A percentile compares a stretch with the other conserved stretches of the same genome.
These are phyloP conservation scores for Cladophialophora bantiana DNA, from an alignment of 2,329 filamentous ascomycete genomes.

Conservation along the genomic window DNA sequence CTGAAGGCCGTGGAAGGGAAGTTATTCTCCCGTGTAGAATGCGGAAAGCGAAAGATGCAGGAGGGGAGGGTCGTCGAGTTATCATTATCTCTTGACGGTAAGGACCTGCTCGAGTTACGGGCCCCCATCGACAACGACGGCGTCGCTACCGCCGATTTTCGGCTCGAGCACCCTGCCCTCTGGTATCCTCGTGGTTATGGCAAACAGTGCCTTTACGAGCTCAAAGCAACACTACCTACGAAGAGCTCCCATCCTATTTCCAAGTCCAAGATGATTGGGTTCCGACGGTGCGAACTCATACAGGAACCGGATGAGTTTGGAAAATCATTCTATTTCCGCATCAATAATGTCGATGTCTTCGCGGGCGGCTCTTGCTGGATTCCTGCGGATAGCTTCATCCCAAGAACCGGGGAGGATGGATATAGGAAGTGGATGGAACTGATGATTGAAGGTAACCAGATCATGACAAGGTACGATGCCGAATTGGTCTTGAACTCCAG, in stretches of 20 bases:
- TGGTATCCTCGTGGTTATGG: conserved; percentile 69
- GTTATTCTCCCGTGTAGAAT: conserved; percentile 49
- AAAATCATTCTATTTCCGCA: conserved; percentile 68
- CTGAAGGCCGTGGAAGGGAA: conserved; percentile 49
- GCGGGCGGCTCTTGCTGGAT: conserved; percentile 72
- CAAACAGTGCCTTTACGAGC: conserved; percentile 62
- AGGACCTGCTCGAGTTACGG: conserved; percentile 50
- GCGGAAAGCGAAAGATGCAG: conserved; percentile 31
- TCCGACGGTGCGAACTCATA: conserved; percentile 58
- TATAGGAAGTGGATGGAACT: conserved; percentile 67
- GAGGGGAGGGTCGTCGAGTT: conserved; percentile 27
- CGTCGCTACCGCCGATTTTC: conserved; percentile 45
- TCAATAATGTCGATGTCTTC: conserved; percentile 73
- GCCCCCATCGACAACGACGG: conserved; percentile 51
- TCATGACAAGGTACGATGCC: conserved; percentile 58
- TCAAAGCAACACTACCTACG: conserved; percentile 54
- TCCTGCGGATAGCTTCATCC: conserved; percentile 67
- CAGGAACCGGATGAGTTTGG: conserved; percentile 59
- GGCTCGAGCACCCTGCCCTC: conserved; percentile 56
- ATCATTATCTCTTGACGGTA: conserved; percentile 46
- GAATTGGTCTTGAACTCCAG: background rate
- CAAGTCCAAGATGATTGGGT: conserved; percentile 57
- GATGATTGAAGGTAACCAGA: conserved; percentile 66
- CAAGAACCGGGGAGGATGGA: conserved; percentile 59
- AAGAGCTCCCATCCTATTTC: conserved; percentile 52